Percentiles rank a stretch among this genome's conserved stretches.
phyloP scores from a whole-genome alignment of 345 rosid genomes.

The Euphorbia tirucalli region DNA sequence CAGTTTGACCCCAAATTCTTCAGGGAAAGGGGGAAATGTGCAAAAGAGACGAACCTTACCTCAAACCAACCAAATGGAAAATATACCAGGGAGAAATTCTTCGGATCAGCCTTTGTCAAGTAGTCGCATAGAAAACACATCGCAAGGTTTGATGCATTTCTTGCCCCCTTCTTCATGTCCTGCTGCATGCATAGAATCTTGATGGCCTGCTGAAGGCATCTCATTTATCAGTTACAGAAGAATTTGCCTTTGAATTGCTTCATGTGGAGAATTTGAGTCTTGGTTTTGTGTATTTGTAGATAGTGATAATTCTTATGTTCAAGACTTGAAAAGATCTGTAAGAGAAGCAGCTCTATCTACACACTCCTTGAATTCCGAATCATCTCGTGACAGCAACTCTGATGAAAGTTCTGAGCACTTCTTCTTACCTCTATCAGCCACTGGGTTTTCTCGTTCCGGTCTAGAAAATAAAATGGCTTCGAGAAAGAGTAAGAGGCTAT shows the following conservation, averaged over 20 bases:
- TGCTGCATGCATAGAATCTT: background rate
- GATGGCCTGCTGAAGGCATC: slow-evolving; percentile 3
- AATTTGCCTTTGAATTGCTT: slow-evolving; percentile 13
- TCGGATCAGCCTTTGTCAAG: slow-evolving; percentile 49
- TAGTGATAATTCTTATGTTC: slow-evolving; percentile 54
- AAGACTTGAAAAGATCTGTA: slow-evolving; percentile 85
- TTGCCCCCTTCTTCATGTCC: background rate
- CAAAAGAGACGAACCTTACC: slow-evolving; percentile 65
- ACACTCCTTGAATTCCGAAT: slow-evolving; percentile 62
- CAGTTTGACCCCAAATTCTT: slow-evolving; percentile 85
- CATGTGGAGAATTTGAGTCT: slow-evolving; percentile 15
- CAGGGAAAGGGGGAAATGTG: slow-evolving; percentile 69
- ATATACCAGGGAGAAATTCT: slow-evolving; percentile 52
- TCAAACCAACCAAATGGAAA: slow-evolving; percentile 62
- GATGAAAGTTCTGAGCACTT: slow-evolving; percentile 84
- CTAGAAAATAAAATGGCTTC: slow-evolving; percentile 52
- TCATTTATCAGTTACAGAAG: slow-evolving; percentile 8
- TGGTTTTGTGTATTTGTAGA: slow-evolving; percentile 49
- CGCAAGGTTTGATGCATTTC: slow-evolving; percentile 55
- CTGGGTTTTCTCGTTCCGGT: slow-evolving; percentile 52
- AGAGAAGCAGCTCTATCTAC: slow-evolving; percentile 78
- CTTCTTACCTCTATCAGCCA: slow-evolving; percentile 66
- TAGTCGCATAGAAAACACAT: slow-evolving; percentile 44
- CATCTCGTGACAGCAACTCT: slow-evolving; percentile 62
- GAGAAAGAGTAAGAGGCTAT: slow-evolving; percentile 49